Evolutionary conservation across 495 filamentous ascomycete genomes (phyloP).

Genomic region (Hyaloscypha variabilis): DNA sequence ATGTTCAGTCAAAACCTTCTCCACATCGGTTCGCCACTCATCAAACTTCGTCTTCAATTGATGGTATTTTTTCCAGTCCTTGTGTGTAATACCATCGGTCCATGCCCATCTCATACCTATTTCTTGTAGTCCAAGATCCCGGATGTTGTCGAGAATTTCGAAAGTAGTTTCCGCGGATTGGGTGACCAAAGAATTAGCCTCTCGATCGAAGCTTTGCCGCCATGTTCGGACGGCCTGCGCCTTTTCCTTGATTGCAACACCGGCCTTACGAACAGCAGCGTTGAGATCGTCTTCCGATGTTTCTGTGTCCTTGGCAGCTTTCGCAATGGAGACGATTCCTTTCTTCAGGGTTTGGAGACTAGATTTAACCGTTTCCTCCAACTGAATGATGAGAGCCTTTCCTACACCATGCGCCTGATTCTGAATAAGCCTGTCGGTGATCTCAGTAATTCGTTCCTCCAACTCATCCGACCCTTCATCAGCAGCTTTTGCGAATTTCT

Average conservation of each 20-base stretch:
- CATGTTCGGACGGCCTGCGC: constrained; percentile 82
- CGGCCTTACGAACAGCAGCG: constrained; percentile 68
- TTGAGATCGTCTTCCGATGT: constrained; percentile 65
- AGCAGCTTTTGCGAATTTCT: constrained; percentile 79
- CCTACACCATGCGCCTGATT: constrained; percentile 68
- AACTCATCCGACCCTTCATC: constrained; percentile 79
- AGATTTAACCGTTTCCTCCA: constrained; percentile 64
- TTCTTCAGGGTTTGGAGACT: constrained; percentile 69
- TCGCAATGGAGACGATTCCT: constrained; percentile 64
- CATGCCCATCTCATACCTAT: constrained; percentile 98
- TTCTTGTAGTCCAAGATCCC: constrained; percentile 88
- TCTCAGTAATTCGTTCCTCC: constrained; percentile 69
- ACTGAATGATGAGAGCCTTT: constrained; percentile 63
- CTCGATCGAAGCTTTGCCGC: constrained; percentile 72
- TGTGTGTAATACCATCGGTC: constrained; percentile 94
- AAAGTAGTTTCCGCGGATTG: constrained; percentile 81
- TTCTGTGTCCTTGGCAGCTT: constrained; percentile 52
- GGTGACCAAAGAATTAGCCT: constrained; percentile 68
- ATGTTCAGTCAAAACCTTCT: constrained; percentile 70
- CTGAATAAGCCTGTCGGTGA: constrained; percentile 71
- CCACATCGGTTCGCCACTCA: constrained; percentile 82
- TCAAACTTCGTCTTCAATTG: constrained; percentile 80
- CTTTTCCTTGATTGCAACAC: constrained; percentile 74
- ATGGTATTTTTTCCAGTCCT: constrained; percentile 94
- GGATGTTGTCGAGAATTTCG: constrained; percentile 78